Evolutionary conservation across 2,329 filamentous ascomycete genomes (phyloP).

Genomic region (Pestalotiopsis sp.): DNA sequence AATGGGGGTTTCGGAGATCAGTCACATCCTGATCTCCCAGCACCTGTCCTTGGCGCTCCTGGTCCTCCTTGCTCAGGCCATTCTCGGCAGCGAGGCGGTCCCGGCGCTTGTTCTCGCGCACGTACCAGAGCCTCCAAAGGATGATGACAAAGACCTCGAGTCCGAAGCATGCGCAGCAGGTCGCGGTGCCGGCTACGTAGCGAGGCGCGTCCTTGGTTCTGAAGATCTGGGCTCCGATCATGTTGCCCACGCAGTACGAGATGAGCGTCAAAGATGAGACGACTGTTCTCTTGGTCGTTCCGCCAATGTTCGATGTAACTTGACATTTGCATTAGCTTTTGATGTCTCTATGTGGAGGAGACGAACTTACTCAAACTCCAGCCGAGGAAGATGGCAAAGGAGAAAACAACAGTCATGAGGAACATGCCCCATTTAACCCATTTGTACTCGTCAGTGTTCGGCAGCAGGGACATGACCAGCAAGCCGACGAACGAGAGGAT

Average conservation of each 20-base stretch:
- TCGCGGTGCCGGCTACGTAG: conserved; percentile 23
- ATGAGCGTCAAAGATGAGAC: conserved; percentile 21
- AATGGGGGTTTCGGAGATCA: conserved; percentile 22
- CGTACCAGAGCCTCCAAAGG: conserved; percentile 30
- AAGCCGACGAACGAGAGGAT: conserved; percentile 34
- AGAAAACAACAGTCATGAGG: conserved; percentile 30
- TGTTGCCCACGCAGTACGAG: conserved; percentile 23
- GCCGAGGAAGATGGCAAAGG: conserved; percentile 31
- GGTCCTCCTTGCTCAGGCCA: conserved; percentile 30
- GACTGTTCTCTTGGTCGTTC: conserved; percentile 25
- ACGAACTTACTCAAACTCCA: conserved; percentile 28
- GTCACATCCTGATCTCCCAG: conserved; percentile 29
- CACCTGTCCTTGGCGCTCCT: conserved; percentile 24
- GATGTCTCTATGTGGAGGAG: no score
- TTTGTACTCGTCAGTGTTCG: conserved; percentile 17
- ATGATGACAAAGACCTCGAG: conserved; percentile 29
- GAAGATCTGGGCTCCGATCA: conserved; percentile 27
- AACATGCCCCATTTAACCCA: conserved; percentile 38
- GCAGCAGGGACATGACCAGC: conserved; percentile 33
- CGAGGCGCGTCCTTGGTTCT: conserved; percentile 20
- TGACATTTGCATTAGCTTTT: no score
- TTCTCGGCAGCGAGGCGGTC: conserved; percentile 23
- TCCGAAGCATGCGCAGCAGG: conserved; percentile 27
- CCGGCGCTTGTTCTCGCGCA: conserved; percentile 30
- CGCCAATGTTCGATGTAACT: conserved; percentile 28